Base-by-base conservation (phyloP, 176 grass and related monocot genomes). In the Triticum urartu region DNA sequence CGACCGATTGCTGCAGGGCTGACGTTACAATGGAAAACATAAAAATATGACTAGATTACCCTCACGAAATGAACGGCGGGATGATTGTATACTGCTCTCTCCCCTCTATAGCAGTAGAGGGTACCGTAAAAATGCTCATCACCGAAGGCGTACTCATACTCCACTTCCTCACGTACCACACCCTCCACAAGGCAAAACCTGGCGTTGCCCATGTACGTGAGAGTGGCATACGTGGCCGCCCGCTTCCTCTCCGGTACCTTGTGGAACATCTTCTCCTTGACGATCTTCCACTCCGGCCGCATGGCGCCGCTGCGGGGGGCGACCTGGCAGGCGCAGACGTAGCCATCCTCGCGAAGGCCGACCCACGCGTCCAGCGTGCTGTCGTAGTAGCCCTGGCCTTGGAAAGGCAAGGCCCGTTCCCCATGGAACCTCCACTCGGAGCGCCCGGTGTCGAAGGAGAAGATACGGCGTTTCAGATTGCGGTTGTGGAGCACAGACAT, bases 281-380 rank as follows among this genome's bases (percentile, higher is more conserved):
- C 20, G 4, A 77, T 54, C 1, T 77, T 30, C 25, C 40, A 77
- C 6, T 66, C 28, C 13, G 61, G 34, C 21, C 33, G 9, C 61
- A 8, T 5, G 6, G 52, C 52, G 52, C 52, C 52, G 0, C 4
- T 45, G 54, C 72, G 42, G 12, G 61, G 11, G 5, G 83, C 11
- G 6, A 77, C 60, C 3, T 52, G 25, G 42, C 83, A 85, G 62
- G 40, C 66, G n/a, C 83, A 85, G 12, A 85, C 52, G 17, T 77
- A 56, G 0, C 73, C 83, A 12, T 77, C 72, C 72, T 10, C 5
- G 33, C 48, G 18, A 25, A 85, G 59, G 10, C 83, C 60, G 1
- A 77, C 83, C 72, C 83, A 85, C 2, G 70, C 84, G 20, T 86
- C 75, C 2, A 86, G 74, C 9, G 25, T 64, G 14, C 63, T 20